Percentiles rank a stretch among this genome's conserved stretches.
These are phyloP conservation scores for Phlegmacium glaucopus DNA, from an alignment of 768 basidiomycete species.

Conservation along the genomic window DNA sequence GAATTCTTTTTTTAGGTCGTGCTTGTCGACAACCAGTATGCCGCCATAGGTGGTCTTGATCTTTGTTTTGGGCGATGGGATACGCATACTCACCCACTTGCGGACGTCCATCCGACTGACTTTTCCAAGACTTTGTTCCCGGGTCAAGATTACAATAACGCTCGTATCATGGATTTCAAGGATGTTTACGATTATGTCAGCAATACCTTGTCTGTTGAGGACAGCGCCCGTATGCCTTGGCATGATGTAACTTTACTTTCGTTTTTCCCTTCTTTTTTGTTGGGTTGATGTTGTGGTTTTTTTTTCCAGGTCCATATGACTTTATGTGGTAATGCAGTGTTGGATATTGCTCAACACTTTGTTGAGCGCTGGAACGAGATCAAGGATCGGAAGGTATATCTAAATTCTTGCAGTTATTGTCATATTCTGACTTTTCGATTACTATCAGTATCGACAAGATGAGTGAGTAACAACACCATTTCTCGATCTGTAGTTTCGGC, in stretches of 20 bases:
- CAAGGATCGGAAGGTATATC: conserved; percentile 59
- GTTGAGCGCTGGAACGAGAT: conserved; percentile 90
- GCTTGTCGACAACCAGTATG: conserved; percentile 81
- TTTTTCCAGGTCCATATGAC: conserved; percentile 74
- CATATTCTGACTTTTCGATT: neutral
- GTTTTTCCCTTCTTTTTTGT: neutral
- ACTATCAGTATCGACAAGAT: too few relatives aligned
- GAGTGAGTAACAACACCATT: too few relatives aligned
- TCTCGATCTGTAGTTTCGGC: too few relatives aligned
- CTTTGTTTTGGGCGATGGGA: conserved; percentile 98
- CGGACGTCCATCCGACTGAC: conserved; percentile 89
- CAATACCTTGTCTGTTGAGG: conserved; percentile 63
- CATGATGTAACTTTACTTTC: conserved; percentile 72
- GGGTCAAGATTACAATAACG: conserved; percentile 93
- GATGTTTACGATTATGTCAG: conserved; percentile 75
- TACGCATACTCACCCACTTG: conserved; percentile 83
- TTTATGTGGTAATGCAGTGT: conserved; percentile 71
- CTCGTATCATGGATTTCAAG: conserved; percentile 81
- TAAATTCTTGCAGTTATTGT: neutral
- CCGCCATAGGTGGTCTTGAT: conserved; percentile 92
- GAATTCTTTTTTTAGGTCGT: conserved; percentile 44
- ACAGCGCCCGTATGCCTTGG: conserved; percentile 87
- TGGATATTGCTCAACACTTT: conserved; percentile 94
- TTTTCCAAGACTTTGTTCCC: conserved; percentile 84
- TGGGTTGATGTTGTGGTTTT: neutral